Evolutionary conservation across 1,284 basidiomycete genomes (phyloP).

Genomic region (Paramarasmius palmivorus): DNA sequence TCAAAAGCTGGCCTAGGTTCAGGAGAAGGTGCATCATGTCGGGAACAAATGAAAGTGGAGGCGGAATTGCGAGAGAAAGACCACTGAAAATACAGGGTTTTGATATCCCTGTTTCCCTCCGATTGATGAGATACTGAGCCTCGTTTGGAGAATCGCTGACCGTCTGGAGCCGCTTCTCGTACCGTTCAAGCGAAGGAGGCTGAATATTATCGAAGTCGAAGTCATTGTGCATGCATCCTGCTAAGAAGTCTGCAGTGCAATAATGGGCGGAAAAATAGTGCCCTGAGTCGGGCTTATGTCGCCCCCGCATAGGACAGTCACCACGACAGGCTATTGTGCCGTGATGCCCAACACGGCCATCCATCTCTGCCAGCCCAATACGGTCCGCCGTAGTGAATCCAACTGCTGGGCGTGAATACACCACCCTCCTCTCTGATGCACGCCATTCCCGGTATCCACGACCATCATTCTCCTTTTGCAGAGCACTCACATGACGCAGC

Average conservation of each 20-base stretch:
- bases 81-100: conserved; percentile 27
- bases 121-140: conserved; percentile 16
- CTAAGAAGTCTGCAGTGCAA: conserved; percentile 24
- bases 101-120: conserved; percentile 24
- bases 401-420: conserved; percentile 21
- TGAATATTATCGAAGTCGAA: background rate
- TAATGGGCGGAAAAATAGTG: conserved; percentile 34
- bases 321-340: conserved; percentile 33
- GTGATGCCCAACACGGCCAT: conserved; percentile 34
- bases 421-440: conserved; percentile 12
- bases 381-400: conserved; percentile 24
- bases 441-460: conserved; percentile 30
- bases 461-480: conserved; percentile 23
- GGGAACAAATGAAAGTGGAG: conserved; percentile 28
- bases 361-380: conserved; percentile 24
- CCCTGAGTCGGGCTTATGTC: conserved; percentile 25
- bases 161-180: conserved; percentile 14
- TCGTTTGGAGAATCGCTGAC: conserved; percentile 12
- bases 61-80: conserved; percentile 16
- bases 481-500: conserved; percentile 31
- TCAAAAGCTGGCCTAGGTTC: conserved; percentile 29
- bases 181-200: conserved; percentile 2
- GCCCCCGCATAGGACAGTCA: conserved; percentile 30
- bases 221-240: conserved; percentile 27
- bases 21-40: conserved; percentile 41